A percentile compares a stretch with the other conserved stretches of the same genome.
Evolutionary conservation across 2,329 filamentous ascomycete genomes (phyloP).

Genomic region (Xylaria sp.): DNA sequence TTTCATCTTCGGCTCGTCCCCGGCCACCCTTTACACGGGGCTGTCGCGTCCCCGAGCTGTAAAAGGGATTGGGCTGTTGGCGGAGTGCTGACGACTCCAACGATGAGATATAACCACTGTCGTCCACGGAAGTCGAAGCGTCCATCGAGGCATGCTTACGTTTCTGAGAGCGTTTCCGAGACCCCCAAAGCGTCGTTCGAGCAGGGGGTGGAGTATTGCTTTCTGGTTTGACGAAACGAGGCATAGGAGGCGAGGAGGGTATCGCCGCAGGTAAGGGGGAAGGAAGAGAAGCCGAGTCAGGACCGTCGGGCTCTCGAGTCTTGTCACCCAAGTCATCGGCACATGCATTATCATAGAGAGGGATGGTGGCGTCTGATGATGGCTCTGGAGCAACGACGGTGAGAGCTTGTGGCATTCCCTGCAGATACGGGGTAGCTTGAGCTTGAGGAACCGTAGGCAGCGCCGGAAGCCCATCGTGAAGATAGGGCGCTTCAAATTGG

Average conservation of each 20-base stretch:
- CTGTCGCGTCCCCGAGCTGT: constrained; percentile 84
- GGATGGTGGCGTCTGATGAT: constrained; percentile 82
- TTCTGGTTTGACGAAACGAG: constrained; percentile 66
- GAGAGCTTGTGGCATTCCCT: constrained; percentile 54
- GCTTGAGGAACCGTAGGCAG: constrained; percentile 56
- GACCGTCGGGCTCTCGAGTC: constrained; percentile 54
- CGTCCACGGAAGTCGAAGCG: constrained; percentile 56
- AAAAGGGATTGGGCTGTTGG: constrained; percentile 70
- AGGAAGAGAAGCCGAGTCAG: constrained; percentile 65
- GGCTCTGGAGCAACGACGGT: constrained; percentile 61
- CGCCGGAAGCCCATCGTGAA: constrained; percentile 58
- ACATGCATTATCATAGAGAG: constrained; percentile 73
- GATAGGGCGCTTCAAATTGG: constrained; percentile 52
- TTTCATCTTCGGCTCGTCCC: constrained; percentile 94
- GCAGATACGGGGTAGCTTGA: constrained; percentile 49
- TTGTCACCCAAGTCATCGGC: constrained; percentile 64
- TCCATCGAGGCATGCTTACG: constrained; percentile 83
- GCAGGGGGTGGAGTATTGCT: constrained; percentile 82
- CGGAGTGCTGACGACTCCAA: constrained; percentile 90
- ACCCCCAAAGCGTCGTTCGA: constrained; percentile 72
- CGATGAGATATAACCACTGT: constrained; percentile 97
- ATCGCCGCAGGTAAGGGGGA: constrained; percentile 78
- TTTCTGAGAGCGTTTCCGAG: constrained; percentile 75
- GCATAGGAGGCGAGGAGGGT: constrained; percentile 90
- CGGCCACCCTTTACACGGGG: constrained; percentile 86